Percentiles rank a stretch among this genome's conserved stretches.
phyloP scores from a whole-genome alignment of 2,329 filamentous ascomycete genomes.

The Beauveria rudraprayagi region DNA sequence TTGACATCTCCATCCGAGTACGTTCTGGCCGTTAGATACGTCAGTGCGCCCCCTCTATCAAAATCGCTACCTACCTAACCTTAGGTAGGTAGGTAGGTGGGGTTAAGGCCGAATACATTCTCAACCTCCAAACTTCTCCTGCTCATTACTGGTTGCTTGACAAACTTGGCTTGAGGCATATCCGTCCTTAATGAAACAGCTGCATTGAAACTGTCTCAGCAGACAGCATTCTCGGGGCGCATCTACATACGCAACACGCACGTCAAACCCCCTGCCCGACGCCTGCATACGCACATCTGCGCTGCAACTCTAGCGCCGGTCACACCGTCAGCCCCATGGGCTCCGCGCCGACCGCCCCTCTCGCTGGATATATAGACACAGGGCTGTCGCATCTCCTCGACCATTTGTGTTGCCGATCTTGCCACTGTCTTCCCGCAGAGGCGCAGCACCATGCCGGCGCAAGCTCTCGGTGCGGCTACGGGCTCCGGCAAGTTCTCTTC shows the following conservation, averaged over 20 bases:
- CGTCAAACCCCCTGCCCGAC: neutral
- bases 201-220: neutral
- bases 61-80: neutral
- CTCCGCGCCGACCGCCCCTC: neutral
- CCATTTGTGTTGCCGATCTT: neutral
- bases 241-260: too few relatives aligned
- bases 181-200: neutral
- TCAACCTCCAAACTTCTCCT: neutral
- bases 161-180: neutral
- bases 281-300: neutral
- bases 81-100: neutral
- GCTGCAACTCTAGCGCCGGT: neutral
- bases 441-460: constrained; percentile 16
- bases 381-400: neutral
- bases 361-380: neutral
- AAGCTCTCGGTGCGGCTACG: constrained; percentile 24
- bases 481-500: constrained; percentile 32
- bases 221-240: neutral
- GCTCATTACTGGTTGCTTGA: neutral
- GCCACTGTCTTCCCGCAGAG: neutral
- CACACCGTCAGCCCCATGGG: neutral
- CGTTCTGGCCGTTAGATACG: too few relatives aligned
- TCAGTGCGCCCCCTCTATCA: neutral
- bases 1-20: too few relatives aligned
- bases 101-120: neutral